Evolutionary conservation across 2,329 filamentous ascomycete species (phyloP).

Genomic region (Aspergillus alliaceus): DNA sequence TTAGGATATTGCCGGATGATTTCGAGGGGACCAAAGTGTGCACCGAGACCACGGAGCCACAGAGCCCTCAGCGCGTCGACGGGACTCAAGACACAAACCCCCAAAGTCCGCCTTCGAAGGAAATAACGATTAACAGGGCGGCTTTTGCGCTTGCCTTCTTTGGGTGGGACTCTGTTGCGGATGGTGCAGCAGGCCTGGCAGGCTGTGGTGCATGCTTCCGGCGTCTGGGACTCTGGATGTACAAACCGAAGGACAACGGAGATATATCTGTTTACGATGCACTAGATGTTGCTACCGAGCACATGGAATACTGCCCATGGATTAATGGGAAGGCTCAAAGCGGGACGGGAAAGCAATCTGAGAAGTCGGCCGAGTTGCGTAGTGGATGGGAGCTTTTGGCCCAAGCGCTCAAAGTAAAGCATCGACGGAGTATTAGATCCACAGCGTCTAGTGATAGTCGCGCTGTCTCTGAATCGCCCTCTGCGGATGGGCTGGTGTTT

Average conservation of each 20-base stretch:
- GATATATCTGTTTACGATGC: slow-evolving; percentile 42
- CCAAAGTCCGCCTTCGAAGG: slow-evolving; percentile 11
- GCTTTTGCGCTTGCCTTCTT: slow-evolving; percentile 70
- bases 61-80: slow-evolving; percentile 6
- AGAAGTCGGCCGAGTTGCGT: slow-evolving; percentile 35
- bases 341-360: slow-evolving; percentile 32
- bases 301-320: slow-evolving; percentile 85
- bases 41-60: slow-evolving; percentile 18
- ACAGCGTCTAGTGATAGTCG: slow-evolving; percentile 27
- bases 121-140: slow-evolving; percentile 52
- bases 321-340: slow-evolving; percentile 65
- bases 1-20: slow-evolving; percentile 31
- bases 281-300: slow-evolving; percentile 69
- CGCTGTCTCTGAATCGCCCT: slow-evolving; percentile 26
- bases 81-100: slow-evolving; percentile 4
- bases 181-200: slow-evolving; percentile 59
- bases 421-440: slow-evolving; percentile 32
- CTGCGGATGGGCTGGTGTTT: slow-evolving; percentile 18
- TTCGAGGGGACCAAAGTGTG: slow-evolving; percentile 15
- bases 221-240: slow-evolving; percentile 90
- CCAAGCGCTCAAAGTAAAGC: slow-evolving; percentile 44
- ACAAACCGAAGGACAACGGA: slow-evolving; percentile 69
- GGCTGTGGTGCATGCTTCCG: slow-evolving; percentile 85
- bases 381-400: slow-evolving; percentile 48
- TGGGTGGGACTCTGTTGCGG: slow-evolving; percentile 66